Conservation (phyloP, 2,329 filamentous ascomycete genomes). For the Cercospora beticola region DNA sequence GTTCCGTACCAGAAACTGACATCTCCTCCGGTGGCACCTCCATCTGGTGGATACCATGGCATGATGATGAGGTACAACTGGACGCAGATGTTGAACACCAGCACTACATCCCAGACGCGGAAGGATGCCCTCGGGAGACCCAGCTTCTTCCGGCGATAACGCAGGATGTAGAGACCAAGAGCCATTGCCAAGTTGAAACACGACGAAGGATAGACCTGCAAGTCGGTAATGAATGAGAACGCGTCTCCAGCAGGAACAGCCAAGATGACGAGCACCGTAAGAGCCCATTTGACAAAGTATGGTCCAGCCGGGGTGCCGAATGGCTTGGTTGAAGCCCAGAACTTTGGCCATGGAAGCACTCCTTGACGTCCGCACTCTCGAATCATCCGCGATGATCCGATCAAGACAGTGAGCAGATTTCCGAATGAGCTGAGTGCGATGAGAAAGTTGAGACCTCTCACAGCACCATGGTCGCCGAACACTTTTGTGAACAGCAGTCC, state of each 20-base stretch:
- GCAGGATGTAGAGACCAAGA: constrained; percentile 58
- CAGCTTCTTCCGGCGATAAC: constrained; percentile 54
- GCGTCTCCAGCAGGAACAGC: constrained; percentile 63
- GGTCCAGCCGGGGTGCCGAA: constrained; percentile 64
- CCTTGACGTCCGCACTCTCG: constrained; percentile 63
- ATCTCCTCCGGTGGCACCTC: constrained; percentile 60
- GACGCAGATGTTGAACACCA: constrained; percentile 60
- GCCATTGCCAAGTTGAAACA: constrained; percentile 60
- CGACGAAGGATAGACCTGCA: constrained; percentile 58
- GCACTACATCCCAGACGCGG: constrained; percentile 57
- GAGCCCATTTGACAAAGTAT: constrained; percentile 49
- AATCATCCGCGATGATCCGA: constrained; percentile 58
- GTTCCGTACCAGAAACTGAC: constrained; percentile 75
- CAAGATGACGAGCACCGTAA: constrained; percentile 61
- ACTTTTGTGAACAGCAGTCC: constrained; percentile 60
- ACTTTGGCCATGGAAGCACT: constrained; percentile 58
- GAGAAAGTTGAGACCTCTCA: constrained; percentile 57
- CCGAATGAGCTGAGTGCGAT: constrained; percentile 60
- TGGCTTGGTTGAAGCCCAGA: constrained; percentile 63
- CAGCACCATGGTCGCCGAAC: constrained; percentile 52
- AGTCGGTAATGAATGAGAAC: constrained; percentile 56
- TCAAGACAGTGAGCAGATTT: constrained; percentile 57
- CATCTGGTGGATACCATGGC: constrained; percentile 69
- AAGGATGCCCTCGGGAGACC: constrained; percentile 55
- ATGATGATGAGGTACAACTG: constrained; percentile 65